Percentiles rank a stretch among this genome's conserved stretches.
phyloP scores from a whole-genome alignment of 345 rosid species.

The Hirschfeldia incana region DNA sequence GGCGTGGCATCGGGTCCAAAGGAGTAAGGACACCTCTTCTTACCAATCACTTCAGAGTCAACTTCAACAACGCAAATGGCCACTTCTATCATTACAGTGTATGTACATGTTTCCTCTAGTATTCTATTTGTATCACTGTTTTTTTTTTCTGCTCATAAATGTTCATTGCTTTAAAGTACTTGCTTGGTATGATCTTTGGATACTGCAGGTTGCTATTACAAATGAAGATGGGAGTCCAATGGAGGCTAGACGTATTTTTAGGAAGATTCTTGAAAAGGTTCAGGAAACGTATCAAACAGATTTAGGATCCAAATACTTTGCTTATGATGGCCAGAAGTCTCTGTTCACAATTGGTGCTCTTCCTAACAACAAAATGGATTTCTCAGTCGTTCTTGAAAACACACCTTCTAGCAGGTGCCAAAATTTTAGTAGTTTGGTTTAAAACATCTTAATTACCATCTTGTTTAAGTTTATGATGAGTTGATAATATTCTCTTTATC shows the following conservation, averaged over 20 bases:
- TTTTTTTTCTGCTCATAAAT: neutral
- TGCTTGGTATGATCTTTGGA: conserved; percentile 9
- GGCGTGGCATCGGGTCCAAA: conserved; percentile 62
- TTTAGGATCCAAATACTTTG: conserved; percentile 65
- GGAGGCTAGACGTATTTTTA: conserved; percentile 70
- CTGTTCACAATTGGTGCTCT: conserved; percentile 78
- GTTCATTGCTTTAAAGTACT: neutral
- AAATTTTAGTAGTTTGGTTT: neutral
- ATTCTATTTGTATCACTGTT: neutral
- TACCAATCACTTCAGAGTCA: conserved; percentile 83
- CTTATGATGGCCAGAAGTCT: conserved; percentile 92
- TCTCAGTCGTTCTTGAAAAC: conserved; percentile 77
- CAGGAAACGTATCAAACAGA: conserved; percentile 65
- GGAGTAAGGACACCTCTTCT: conserved; percentile 58
- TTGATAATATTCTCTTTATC: neutral
- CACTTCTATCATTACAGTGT: conserved; percentile 79
- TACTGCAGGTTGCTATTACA: conserved; percentile 53
- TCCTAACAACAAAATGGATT: conserved; percentile 73
- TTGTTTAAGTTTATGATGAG: neutral
- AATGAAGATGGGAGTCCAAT: conserved; percentile 90
- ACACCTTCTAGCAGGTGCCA: conserved; percentile 57
- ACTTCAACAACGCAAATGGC: conserved; percentile 49
- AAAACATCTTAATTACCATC: neutral
- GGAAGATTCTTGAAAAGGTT: conserved; percentile 66
- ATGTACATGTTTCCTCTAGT: conserved; percentile 21